Evolutionary conservation across 768 basidiomycete genomes (phyloP).

Genomic region (Auricularia sp.): DNA sequence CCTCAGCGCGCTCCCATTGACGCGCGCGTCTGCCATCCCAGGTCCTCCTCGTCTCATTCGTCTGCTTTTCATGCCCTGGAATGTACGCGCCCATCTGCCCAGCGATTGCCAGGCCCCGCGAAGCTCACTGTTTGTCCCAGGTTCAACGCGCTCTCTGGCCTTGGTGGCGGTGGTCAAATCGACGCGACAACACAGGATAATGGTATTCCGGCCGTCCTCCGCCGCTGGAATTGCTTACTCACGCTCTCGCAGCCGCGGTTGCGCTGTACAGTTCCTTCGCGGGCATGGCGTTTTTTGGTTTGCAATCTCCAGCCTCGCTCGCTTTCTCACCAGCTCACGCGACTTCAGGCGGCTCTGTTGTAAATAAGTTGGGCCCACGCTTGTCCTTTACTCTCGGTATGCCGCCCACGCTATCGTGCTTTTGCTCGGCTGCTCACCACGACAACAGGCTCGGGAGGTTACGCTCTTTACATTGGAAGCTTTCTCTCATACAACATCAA

Average conservation of each 20-base stretch:
- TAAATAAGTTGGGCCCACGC: slow-evolving; percentile 69
- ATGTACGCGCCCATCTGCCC: not conserved
- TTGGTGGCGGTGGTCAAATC: slow-evolving; percentile 72
- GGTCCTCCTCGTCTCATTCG: not conserved
- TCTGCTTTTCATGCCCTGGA: not conserved
- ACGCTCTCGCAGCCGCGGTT: slow-evolving; percentile 31
- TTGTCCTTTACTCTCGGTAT: slow-evolving; percentile 56
- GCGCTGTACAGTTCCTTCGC: slow-evolving; percentile 61
- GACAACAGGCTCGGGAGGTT: slow-evolving; percentile 47
- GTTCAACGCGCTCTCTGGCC: slow-evolving; percentile 20
- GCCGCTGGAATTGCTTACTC: not conserved
- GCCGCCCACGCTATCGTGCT: not conserved
- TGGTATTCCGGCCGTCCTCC: slow-evolving; percentile 10
- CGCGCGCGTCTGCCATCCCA: not conserved
- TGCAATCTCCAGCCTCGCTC: slow-evolving; percentile 31
- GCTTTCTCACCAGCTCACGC: not conserved
- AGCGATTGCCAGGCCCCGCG: not conserved
- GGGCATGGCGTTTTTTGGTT: slow-evolving; percentile 54
- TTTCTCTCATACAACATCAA: slow-evolving; percentile 17
- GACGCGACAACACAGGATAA: slow-evolving; percentile 59
- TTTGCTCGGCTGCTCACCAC: not conserved
- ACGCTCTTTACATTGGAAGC: slow-evolving; percentile 64
- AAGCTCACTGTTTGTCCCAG: not conserved
- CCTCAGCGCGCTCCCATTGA: not conserved
- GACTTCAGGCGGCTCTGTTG: slow-evolving; percentile 45